phyloP scores from a whole-genome alignment of 176 grass and related monocot genomes.

The sorghum (Sorghum bicolor) region Sorghum_bicolor_NCBIv3 NC_012877.2:15761001-15761500 shows the following conservation, averaged over 20 bases:
- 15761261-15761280: background rate
- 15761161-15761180: background rate
- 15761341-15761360: background rate
- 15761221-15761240: background rate
- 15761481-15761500: background rate
- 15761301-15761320: background rate
- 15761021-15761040: conserved; percentile 61
- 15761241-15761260: background rate
- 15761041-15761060: conserved; percentile 75
- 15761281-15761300: background rate
- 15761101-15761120: background rate
- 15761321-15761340: background rate
- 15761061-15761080: background rate
- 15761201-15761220: background rate
- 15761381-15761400: background rate
- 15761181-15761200: background rate
- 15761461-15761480: background rate
- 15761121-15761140: background rate
- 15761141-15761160: background rate
- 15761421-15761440: conserved; percentile 10
- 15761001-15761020: conserved; percentile 79
- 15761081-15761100: background rate
- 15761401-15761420: background rate
- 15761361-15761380: background rate
- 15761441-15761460: background rate